Base-by-base conservation (phyloP, 225 moss, liverwort and hornwort genomes). In the Anthoceros angustus region DNA sequence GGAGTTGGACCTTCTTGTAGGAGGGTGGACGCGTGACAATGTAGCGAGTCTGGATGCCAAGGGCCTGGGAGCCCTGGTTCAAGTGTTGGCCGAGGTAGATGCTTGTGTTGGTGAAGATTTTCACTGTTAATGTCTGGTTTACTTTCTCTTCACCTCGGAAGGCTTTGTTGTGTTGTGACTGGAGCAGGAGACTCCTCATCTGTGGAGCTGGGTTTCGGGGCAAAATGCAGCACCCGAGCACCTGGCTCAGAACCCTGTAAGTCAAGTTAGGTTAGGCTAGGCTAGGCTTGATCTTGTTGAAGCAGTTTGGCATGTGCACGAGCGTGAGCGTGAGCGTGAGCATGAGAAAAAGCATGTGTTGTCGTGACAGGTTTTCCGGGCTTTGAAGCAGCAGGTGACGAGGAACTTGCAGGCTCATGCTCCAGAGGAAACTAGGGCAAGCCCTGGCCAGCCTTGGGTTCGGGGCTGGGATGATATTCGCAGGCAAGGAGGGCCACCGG, bases 391-490 rank as follows among this genome's bases (percentile, higher is more conserved):
- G 32, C 32, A 92, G 60, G 86, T 98, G 41, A 66, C 76, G 21
- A 71, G 66, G 40, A 89, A 75, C 42, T 70, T 98, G 72, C 70
- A 25, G 7, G 77, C 78, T 63, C 72, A 78, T 48, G 75, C 92
- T 67, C 84, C 89, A 64, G 71, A 76, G 14, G 77, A 74, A 73
- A 98, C 98, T 39, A 85, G 98, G 73, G 92, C 98, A 63, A 78
- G 78, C 64, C 89, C 79, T 24, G 98, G 92, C 25, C 83, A 84
- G 61, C 92, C 88, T 7, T 98, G 92, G 98, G 88, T 92, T 72
- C 85, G 98, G 73, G 98, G 89, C 70, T 98, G 98, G 98, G 92
- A 98, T 63, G 92, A 98, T 74, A 92, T 89, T 67, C 79, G 86
- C 63, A 79, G 80, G 69, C 41, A 75, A 74, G 92, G 88, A 18